Percentiles rank a stretch among this genome's conserved stretches.
These are phyloP conservation scores for Pleurotus giganteus DNA, from an alignment of 768 basidiomycete species.

Conservation along the genomic window DNA sequence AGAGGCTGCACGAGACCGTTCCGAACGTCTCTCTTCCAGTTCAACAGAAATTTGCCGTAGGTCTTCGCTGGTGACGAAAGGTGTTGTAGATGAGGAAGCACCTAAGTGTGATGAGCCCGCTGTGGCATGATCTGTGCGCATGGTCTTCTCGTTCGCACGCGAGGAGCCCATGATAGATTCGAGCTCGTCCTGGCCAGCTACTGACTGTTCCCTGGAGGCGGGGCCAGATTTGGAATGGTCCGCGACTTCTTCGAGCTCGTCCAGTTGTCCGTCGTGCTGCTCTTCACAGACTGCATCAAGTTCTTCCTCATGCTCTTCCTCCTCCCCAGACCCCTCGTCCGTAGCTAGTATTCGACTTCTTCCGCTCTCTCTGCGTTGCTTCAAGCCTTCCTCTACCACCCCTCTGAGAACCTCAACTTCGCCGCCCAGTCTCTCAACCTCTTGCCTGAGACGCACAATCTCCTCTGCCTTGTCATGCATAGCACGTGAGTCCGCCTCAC, in stretches of 20 bases:
- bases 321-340: conserved; percentile 24
- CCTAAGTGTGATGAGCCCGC: conserved; percentile 1
- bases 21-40: conserved; percentile 62
- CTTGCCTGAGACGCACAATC: conserved; percentile 62
- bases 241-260: conserved; percentile 12
- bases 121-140: conserved; percentile 55
- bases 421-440: conserved; percentile 78
- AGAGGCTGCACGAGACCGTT: conserved; percentile 24
- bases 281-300: background rate
- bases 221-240: conserved; percentile 14
- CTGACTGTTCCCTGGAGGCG: background rate
- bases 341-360: conserved; percentile 16
- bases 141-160: conserved; percentile 26
- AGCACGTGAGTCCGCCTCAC: conserved; percentile 59
- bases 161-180: background rate
- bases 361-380: conserved; percentile 41
- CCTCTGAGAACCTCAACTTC: conserved; percentile 87
- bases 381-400: conserved; percentile 84
- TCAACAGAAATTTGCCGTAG: conserved; percentile 63
- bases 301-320: conserved; percentile 28
- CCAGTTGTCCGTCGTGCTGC: background rate
- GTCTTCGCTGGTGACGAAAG: conserved; percentile 57
- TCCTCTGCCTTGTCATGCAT: conserved; percentile 63
- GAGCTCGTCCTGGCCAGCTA: background rate
- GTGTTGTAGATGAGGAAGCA: conserved; percentile 12